A percentile compares a stretch with the other conserved stretches of the same genome.
phyloP scores from a whole-genome alignment of 129 eudicot species.

The Flaveria bidentis region DNA sequence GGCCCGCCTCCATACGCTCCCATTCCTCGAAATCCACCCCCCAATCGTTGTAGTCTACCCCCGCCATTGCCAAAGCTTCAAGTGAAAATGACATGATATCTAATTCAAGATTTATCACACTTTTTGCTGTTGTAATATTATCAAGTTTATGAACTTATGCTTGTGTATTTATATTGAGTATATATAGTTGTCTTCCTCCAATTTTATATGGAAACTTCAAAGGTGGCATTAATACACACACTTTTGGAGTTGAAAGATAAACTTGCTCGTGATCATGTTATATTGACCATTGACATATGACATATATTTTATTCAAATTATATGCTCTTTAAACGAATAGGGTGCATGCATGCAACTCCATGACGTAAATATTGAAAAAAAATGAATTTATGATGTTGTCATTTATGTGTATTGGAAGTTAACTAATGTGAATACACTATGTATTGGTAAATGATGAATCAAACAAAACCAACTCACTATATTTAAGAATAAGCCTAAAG shows the following conservation, averaged over 20 bases:
- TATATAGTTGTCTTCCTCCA: neutral
- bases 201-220: slow-evolving; percentile 8
- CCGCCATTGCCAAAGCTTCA: slow-evolving; percentile 47
- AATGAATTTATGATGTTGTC: neutral
- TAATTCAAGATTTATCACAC: neutral
- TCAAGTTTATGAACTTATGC: neutral
- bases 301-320: neutral
- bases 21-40: slow-evolving; percentile 31
- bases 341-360: neutral
- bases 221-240: neutral
- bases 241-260: slow-evolving; percentile 22
- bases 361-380: neutral
- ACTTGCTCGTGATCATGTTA: slow-evolving; percentile 27
- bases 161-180: neutral
- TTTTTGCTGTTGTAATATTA: neutral
- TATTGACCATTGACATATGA: slow-evolving; percentile 8
- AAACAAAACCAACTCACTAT: too few species aligned
- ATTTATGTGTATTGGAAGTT: neutral
- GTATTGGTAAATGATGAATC: too few species aligned
- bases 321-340: neutral
- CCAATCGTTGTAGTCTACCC: slow-evolving; percentile 30
- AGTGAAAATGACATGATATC: slow-evolving; percentile 36
- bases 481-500: too few species aligned
- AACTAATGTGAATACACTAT: slow-evolving; percentile 1
- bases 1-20: slow-evolving; percentile 26